Evolutionary conservation across 2,329 filamentous ascomycete genomes (phyloP), one percentile per base, ranked within the genome.

Genomic region (Remersonia thermophila): DNA sequence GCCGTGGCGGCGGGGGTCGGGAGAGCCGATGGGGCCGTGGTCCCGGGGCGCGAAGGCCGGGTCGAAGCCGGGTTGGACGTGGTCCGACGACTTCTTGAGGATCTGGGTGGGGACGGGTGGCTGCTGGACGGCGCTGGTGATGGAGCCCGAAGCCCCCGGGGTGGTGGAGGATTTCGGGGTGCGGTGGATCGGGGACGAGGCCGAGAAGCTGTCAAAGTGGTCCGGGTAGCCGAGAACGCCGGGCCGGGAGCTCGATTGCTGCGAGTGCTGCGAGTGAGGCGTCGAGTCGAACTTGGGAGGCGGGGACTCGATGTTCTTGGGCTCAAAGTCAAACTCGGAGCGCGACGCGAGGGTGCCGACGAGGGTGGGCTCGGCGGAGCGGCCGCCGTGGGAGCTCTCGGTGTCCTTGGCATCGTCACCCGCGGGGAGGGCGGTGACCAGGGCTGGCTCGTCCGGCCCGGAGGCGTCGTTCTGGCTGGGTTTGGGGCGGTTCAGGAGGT

Each of bases 401-500:
- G 28, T 29, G 30, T 48, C 54, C 15, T 51, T 50, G 13, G 46
- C 30, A 11, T 54, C 55, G 23, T 55, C 55, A 30, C 55, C 52
- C 18, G 47, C 46, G 3, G 65, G 66, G 41, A 66, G 62, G 4
- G 67, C 64, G 5, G 66, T 68, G 44, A 61, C 53, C 36, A 58
- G 63, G 45, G 55, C 53, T 17, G 62, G 58, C 37, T 64, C 62
- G 15, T 61, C 55, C 10, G 59, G 50, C 42, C 69, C 66, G 35
- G 55, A 52, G 42, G 61, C 60, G 32, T 77, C 71, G 32, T 61
- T 65, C 55, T 79, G 74, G 39, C 67, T 65, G 10, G 75, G 74
- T 60, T 80, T 86, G 35, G 82, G 77, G 33, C 81, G 78, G 52
- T 86, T 91, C 45, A 98, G 71, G 40, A 96, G 67, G 49, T 84